Evolutionary conservation across 2,329 filamentous ascomycete genomes (phyloP), one percentile per base, ranked within the genome.

Genomic region (Arthroderma sp.): DNA sequence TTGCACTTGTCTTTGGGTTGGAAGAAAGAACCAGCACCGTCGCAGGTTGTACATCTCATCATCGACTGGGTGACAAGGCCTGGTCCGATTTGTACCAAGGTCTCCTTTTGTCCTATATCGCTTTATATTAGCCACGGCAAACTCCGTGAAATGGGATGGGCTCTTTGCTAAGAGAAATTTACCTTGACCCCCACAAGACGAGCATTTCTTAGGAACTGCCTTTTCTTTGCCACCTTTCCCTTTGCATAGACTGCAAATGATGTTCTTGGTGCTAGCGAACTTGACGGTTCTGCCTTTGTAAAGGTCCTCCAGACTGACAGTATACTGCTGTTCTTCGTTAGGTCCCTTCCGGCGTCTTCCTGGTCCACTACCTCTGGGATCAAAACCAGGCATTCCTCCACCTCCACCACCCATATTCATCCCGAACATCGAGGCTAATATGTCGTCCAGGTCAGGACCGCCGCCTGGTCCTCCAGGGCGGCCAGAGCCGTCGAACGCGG

Each of bases 201-300:
- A 84, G 73, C 93, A 98, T 59, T 84, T 79, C 61, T 85, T 80
- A 64, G 87, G 82, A 76, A 93, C 95, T 56, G 89, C 87, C 74
- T 91, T 94, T 61, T 95, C 88, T 74, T 94, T 96, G 62, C 88
- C 93, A 41, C 93, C 93, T 51, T 80, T 83, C 47, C 93, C 93
- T 70, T 91, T 91, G 77, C 93, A 98, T 66, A 84, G 80, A 59
- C 80, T 80, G 74, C 93, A 98, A 61, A 95, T 79, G 61, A 96
- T 81, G 68, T 95, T 91, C 77, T 97, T 97, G 67, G 91, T 94
- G 67, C 88, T 93, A 7, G 89, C 85, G 71, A 98, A 96, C 75
- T 94, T 93, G 68, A 95, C 93, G 0, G 93, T 96, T 79, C 97
- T 96, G 66, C 93, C 93, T 76, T 95, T 96, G 80, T 97, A 98